Conservation (phyloP, 1,284 basidiomycete species). For the Pisolithus thermaeus region DNA sequence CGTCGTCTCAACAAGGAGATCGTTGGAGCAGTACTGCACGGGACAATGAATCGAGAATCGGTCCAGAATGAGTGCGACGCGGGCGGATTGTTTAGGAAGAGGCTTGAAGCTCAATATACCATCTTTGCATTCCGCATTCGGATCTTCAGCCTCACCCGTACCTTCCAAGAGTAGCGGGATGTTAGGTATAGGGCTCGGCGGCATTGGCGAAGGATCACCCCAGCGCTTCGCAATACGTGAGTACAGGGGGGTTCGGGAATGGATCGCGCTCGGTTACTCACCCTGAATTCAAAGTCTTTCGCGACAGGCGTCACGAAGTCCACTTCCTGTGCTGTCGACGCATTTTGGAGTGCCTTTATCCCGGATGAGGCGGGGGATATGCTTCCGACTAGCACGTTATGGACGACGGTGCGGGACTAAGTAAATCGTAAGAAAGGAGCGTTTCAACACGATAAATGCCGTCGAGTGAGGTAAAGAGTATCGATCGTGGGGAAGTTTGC, state of each 20-base stretch:
- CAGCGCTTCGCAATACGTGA: slow-evolving; percentile 44
- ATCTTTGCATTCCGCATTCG: slow-evolving; percentile 7
- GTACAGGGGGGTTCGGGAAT: neutral
- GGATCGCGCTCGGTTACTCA: slow-evolving; percentile 28
- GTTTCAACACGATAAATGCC: slow-evolving; percentile 1
- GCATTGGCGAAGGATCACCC: slow-evolving; percentile 66
- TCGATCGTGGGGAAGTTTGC: slow-evolving; percentile 23
- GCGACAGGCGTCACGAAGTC: slow-evolving; percentile 63
- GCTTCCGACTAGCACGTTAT: slow-evolving; percentile 68
- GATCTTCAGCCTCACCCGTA: slow-evolving; percentile 5
- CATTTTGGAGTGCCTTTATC: slow-evolving; percentile 67
- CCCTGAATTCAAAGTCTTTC: slow-evolving; percentile 62
- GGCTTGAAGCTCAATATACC: slow-evolving; percentile 44
- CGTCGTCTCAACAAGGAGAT: slow-evolving; percentile 52
- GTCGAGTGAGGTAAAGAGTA: slow-evolving; percentile 5
- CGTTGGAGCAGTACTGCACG: slow-evolving; percentile 66
- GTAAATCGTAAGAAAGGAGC: neutral
- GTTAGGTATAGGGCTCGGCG: slow-evolving; percentile 35
- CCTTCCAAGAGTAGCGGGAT: slow-evolving; percentile 14
- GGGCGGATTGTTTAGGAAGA: slow-evolving; percentile 56
- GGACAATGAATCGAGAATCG: slow-evolving; percentile 60
- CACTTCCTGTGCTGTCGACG: slow-evolving; percentile 73
- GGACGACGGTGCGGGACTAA: slow-evolving; percentile 56
- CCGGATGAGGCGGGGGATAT: slow-evolving; percentile 68
- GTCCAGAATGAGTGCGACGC: slow-evolving; percentile 70